Base-by-base conservation (phyloP, 192 early-diverging fungal genomes). In the Backusella circina region DNA sequence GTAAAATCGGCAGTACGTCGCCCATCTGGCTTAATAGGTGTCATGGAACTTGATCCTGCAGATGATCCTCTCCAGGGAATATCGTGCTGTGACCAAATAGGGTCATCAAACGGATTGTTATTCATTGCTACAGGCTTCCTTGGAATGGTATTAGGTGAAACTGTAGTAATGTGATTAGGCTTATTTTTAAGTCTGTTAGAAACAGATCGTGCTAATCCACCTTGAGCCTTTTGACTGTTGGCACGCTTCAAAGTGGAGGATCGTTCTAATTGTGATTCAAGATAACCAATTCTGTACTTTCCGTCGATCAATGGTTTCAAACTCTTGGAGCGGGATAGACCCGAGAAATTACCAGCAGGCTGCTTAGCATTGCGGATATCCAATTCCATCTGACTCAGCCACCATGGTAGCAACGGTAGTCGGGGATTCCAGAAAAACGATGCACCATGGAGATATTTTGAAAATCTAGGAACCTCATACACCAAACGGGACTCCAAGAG, bases 281-380 rank as follows among this genome's bases (percentile, higher is more conserved):
- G 51, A 74, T 81, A 81, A 16, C 79, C 79, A 35, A 81, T 71
- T 50, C 79, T 67, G 39, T 84, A 80, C 18, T 81, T 81, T 15
- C 71, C 78, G 50, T 77, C 70, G 64, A 75, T 74, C 7, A 81
- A 77, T 5, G 82, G 77, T 30, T 79, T 79, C 33, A 79, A 66
- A 66, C 82, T 79, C 64, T 83, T 80, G 33, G 86, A 83, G 2
- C 87, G 82, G 50, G 77, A 87, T 65, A 90, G 77, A 54, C 83
- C 88, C 39, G 77, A 38, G 64, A 83, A 88, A 21, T 74, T 79
- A 79, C 84, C 84, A 54, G 81, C 82, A 16, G 85, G 82, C 7
- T 92, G 91, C 80, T 94, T 95, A 44, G 77, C 72, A 39, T 83
- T 80, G 54, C 94, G 93, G 61, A 98, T 98, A 77, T 95, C 93